Evolutionary conservation across 2,329 filamentous ascomycete species (phyloP).

Genomic region (Coniella vitis): DNA sequence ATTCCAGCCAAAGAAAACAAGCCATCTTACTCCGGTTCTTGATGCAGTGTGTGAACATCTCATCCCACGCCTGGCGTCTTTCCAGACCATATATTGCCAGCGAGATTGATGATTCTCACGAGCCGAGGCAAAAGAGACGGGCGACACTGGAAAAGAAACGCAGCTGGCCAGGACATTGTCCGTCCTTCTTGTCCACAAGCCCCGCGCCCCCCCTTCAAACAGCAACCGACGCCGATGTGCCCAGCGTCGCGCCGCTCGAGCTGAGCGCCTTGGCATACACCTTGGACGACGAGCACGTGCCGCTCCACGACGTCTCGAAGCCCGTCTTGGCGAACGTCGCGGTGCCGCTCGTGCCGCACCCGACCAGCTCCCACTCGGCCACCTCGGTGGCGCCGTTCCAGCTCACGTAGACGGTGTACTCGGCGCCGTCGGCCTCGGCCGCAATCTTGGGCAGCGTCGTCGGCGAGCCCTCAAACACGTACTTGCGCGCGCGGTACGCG

Average conservation of each 20-base stretch:
- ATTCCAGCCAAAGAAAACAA: too few species aligned
- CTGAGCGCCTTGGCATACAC: slow-evolving; percentile 2
- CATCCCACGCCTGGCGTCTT: too few species aligned
- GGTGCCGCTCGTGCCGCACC: slow-evolving; percentile 1
- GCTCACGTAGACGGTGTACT: slow-evolving; percentile 5
- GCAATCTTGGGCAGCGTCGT: slow-evolving; percentile 1
- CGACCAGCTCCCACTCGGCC: slow-evolving; percentile 2
- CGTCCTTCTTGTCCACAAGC: too few species aligned
- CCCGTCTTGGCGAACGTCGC: not conserved
- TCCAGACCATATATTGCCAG: too few species aligned
- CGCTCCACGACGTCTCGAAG: slow-evolving; percentile 6
- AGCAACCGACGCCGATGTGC: not conserved
- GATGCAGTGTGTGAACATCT: too few species aligned
- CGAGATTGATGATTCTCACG: too few species aligned
- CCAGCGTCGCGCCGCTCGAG: not conserved
- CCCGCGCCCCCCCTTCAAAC: not conserved
- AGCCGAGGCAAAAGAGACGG: too few species aligned
- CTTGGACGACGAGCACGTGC: not conserved
- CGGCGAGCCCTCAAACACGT: slow-evolving; percentile 1
- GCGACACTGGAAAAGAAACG: too few species aligned
- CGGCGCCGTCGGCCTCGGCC: not conserved
- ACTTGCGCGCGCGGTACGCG: slow-evolving; percentile 5
- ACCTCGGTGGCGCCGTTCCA: slow-evolving; percentile 9
- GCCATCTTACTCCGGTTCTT: too few species aligned
- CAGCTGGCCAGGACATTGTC: too few species aligned